Evolutionary conservation across 192 early-diverging fungal genomes (phyloP).

Genomic region (Tieghemiomyces parasiticus): DNA sequence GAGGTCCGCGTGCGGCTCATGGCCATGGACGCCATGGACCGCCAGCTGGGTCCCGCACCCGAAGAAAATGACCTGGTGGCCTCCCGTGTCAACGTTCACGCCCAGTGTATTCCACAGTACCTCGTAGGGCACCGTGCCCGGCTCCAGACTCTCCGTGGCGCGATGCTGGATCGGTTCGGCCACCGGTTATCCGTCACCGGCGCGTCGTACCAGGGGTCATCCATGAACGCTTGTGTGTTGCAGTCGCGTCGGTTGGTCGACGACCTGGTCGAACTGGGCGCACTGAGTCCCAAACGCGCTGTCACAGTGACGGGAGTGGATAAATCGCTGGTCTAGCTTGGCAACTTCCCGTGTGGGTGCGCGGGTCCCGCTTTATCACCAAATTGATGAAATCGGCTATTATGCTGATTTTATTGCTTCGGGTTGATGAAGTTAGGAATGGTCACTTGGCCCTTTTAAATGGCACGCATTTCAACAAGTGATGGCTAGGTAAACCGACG

Average conservation of each 20-base stretch:
- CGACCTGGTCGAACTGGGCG: conserved; percentile 27
- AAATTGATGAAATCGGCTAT: too few species aligned
- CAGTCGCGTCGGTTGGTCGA: conserved; percentile 45
- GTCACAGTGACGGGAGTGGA: conserved; percentile 20
- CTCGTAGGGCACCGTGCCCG: conserved; percentile 61
- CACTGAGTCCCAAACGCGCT: conserved; percentile 15
- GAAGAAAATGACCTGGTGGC: conserved; percentile 22
- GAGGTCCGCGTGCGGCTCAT: conserved; percentile 18
- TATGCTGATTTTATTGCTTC: too few species aligned
- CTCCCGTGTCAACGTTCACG: conserved; percentile 37
- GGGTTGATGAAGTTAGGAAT: too few species aligned
- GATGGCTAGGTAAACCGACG: too few species aligned
- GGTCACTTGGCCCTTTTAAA: too few species aligned
- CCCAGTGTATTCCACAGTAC: conserved; percentile 81
- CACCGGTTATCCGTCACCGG: conserved; percentile 57
- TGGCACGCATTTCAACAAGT: too few species aligned
- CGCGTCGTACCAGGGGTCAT: conserved; percentile 68
- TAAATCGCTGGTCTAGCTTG: conserved; percentile 4
- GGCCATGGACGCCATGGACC: conserved; percentile 40
- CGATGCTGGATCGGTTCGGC: conserved; percentile 27
- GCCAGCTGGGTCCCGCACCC: conserved; percentile 37
- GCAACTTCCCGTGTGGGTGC: not conserved
- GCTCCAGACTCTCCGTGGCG: conserved; percentile 44
- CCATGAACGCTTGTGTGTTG: conserved; percentile 68
- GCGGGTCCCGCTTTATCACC: too few species aligned